phyloP scores from a whole-genome alignment of 2,329 filamentous ascomycete species.

The Fusarium compactum region DNA sequence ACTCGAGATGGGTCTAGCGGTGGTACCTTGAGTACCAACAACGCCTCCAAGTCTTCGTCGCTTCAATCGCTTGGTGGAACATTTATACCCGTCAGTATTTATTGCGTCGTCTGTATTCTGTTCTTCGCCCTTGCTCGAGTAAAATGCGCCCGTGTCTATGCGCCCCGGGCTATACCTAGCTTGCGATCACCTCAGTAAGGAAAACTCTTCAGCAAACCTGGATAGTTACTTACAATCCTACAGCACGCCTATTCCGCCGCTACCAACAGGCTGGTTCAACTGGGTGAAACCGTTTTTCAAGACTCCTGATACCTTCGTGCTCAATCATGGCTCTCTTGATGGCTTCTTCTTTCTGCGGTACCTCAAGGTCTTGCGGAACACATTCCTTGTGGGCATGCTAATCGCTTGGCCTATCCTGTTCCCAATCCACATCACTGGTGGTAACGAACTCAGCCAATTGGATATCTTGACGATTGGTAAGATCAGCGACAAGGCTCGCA shows the following conservation, averaged over 20 bases:
- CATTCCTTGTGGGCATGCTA: slow-evolving; percentile 84
- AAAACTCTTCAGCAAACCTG: not conserved
- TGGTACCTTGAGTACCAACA: slow-evolving; percentile 52
- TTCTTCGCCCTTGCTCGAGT: slow-evolving; percentile 63
- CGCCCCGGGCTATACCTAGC: slow-evolving; percentile 63
- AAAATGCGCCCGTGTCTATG: slow-evolving; percentile 65
- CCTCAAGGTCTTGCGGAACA: slow-evolving; percentile 75
- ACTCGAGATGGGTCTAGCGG: slow-evolving; percentile 50
- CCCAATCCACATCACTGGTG: slow-evolving; percentile 88
- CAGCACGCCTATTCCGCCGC: slow-evolving; percentile 68
- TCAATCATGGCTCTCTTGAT: slow-evolving; percentile 93
- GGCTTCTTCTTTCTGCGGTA: slow-evolving; percentile 90
- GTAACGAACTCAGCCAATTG: slow-evolving; percentile 72
- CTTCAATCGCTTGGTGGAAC: slow-evolving; percentile 59
- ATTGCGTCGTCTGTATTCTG: slow-evolving; percentile 62
- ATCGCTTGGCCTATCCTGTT: slow-evolving; percentile 90
- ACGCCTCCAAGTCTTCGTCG: slow-evolving; percentile 52
- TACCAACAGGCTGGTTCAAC: slow-evolving; percentile 72
- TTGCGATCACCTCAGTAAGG: slow-evolving; percentile 59
- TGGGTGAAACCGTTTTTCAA: slow-evolving; percentile 77
- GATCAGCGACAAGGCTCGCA: slow-evolving; percentile 68
- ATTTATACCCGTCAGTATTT: slow-evolving; percentile 66
- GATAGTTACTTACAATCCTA: slow-evolving; percentile 32
- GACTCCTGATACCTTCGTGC: slow-evolving; percentile 79
- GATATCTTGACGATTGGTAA: slow-evolving; percentile 86